Conservation (phyloP, 2,329 filamentous ascomycete genomes). For the Arthrinium phaeospermum region DNA sequence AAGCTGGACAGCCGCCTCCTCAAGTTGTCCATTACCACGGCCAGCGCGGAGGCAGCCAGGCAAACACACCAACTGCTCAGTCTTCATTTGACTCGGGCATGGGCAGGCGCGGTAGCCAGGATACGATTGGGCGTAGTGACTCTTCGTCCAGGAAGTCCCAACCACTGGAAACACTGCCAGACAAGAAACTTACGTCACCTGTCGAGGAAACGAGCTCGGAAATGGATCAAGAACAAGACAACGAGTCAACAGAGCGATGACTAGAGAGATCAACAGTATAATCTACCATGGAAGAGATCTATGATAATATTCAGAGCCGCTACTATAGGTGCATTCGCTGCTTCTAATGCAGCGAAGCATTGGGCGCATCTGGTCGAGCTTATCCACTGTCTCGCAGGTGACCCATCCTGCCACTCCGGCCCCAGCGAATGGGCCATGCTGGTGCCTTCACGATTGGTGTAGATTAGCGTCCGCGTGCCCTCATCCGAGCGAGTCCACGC, state of each 20-base stretch:
- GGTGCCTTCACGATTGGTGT: not conserved
- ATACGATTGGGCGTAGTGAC: constrained; percentile 47
- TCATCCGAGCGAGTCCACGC: not conserved
- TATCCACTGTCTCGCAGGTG: not conserved
- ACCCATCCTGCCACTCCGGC: not conserved
- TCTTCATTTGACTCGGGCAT: constrained; percentile 56
- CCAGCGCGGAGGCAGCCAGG: constrained; percentile 70
- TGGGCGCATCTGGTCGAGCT: not conserved
- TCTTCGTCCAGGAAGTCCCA: constrained; percentile 39
- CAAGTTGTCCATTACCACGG: constrained; percentile 73
- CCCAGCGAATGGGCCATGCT: not conserved
- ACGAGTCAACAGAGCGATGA: constrained; percentile 9
- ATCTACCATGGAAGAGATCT: not conserved
- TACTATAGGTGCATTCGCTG: not conserved
- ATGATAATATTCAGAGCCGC: not conserved
- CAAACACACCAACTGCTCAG: constrained; percentile 65
- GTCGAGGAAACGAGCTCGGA: constrained; percentile 33
- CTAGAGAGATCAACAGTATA: not conserved
- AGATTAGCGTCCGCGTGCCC: not conserved
- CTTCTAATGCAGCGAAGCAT: not conserved
- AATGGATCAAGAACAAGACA: constrained; percentile 20
- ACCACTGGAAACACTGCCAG: constrained; percentile 46
- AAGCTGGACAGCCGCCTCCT: constrained; percentile 66
- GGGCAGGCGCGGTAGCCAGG: constrained; percentile 56
- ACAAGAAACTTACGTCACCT: constrained; percentile 42